phyloP scores from a whole-genome alignment of 148 eudicot species.

The Rhododendron kiyosumense region DNA sequence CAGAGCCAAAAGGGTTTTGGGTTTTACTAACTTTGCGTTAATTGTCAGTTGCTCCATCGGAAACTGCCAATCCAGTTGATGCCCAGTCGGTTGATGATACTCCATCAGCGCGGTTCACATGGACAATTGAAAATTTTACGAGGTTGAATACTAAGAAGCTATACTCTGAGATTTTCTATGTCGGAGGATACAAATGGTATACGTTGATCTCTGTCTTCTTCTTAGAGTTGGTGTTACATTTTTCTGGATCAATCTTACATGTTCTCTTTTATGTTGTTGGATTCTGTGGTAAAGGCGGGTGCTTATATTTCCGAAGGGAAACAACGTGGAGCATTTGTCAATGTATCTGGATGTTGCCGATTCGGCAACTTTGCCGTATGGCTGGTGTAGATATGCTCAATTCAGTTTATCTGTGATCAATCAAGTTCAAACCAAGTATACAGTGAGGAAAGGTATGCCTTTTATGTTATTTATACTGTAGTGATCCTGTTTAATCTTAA shows the following conservation, averaged over 20 bases:
- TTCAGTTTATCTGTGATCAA: conserved; percentile 47
- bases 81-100: conserved; percentile 26
- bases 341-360: conserved; percentile 53
- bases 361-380: conserved; percentile 42
- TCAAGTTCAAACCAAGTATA: conserved; percentile 37
- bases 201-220: background rate
- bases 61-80: conserved; percentile 21
- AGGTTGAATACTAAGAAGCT: conserved; percentile 26
- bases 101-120: conserved; percentile 25
- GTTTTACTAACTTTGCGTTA: background rate
- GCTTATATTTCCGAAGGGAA: conserved; percentile 32
- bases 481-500: background rate
- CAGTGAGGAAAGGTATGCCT: conserved; percentile 40
- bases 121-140: conserved; percentile 27
- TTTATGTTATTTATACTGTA: background rate
- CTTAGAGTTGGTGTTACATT: background rate
- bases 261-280: background rate
- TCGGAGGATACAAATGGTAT: conserved; percentile 26
- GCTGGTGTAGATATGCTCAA: conserved; percentile 53
- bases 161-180: conserved; percentile 21
- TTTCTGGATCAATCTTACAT: background rate
- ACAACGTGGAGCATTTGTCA: conserved; percentile 48
- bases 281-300: conserved; percentile 27
- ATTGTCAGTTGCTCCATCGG: conserved; percentile 23
- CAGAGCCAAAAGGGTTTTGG: background rate